These are phyloP conservation scores for Thinopyrum elongatum DNA, from an alignment of 176 grass and related monocot genomes.

Conservation along the genomic window DNA sequence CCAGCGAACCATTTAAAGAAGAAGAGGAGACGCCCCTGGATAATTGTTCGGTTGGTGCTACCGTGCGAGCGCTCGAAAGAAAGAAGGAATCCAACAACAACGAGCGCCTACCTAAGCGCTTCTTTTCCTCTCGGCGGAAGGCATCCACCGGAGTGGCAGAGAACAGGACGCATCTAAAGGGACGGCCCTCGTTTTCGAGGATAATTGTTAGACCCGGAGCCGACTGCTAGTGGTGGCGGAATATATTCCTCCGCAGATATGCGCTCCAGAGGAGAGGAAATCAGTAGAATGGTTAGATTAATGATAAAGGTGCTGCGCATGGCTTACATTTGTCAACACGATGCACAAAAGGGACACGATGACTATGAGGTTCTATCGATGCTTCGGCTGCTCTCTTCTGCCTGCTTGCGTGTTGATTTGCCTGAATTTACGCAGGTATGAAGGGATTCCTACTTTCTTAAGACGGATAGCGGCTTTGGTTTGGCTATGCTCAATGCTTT, in stretches of 20 bases:
- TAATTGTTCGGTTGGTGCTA: conserved; percentile 28
- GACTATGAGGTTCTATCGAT: neutral
- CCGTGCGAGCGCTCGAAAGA: neutral
- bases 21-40: neutral
- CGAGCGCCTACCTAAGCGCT: conserved; percentile 36
- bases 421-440: neutral
- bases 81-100: conserved; percentile 45
- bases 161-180: conserved; percentile 33
- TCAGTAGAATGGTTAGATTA: neutral
- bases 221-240: conserved; percentile 32
- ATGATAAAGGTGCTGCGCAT: neutral
- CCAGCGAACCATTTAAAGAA: conserved; percentile 28
- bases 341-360: neutral
- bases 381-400: neutral
- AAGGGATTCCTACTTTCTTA: neutral
- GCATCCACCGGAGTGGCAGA: conserved; percentile 10
- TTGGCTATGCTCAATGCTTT: neutral
- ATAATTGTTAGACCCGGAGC: neutral
- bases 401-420: neutral
- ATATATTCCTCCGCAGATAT: conserved; percentile 42
- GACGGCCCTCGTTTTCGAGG: conserved; percentile 54
- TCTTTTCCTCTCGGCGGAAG: conserved; percentile 31
- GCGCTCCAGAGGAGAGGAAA: neutral
- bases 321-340: neutral
- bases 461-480: neutral